Evolutionary conservation across 2,329 filamentous ascomycete species (phyloP), one percentile per base, ranked within the genome.

Genomic region (Colletotrichum cereale): DNA sequence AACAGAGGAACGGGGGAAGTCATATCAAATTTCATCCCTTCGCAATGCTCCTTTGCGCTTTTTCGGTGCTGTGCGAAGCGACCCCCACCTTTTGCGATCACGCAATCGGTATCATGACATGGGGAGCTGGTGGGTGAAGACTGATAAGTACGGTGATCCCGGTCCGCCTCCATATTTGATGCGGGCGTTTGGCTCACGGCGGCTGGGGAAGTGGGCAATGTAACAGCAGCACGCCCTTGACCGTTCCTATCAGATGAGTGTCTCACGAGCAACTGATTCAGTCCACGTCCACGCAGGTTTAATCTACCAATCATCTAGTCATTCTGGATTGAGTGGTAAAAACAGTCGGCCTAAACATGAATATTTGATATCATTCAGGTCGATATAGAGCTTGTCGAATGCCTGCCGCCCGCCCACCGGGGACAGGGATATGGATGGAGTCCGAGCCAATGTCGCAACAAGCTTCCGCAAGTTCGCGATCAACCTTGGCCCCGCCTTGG

Each of bases 381-480:
- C n/a, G 8, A 62, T 14, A 38, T 7, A 2, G 31, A 50, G 21
- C 7, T 36, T 26, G 16, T 48, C 47, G 3, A 40, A 34, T 42
- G 48, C 36, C 47, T 29, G 24, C 26, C 40, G 48, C 42, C 36
- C 36, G 26, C 40, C 62, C n/a, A n/a, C 21, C 44, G n/a, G 21
- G 38, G 47, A 36, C 62, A n/a, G 24, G 62, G 38, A 36, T 34
- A 5, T n/a, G 44, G 31, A 40, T 64, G 62, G 36, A 50, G 61
- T 24, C 56, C 50, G 56, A 67, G 40, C 34, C 42, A 50, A 64
- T 71, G 44, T 48, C 65, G 68, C 68, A 71, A 71, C 58, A 71
- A 71, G 68, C 68, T 71, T 71, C 57, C 58, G 18, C 31, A 55
- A 71, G 68, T 53, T 71, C 58, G 68, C 68, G 65, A 71, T 71